Percentiles rank a stretch among this genome's conserved stretches.
Evolutionary conservation across 768 basidiomycete species (phyloP).

Genomic region (Trametes cingulata): DNA sequence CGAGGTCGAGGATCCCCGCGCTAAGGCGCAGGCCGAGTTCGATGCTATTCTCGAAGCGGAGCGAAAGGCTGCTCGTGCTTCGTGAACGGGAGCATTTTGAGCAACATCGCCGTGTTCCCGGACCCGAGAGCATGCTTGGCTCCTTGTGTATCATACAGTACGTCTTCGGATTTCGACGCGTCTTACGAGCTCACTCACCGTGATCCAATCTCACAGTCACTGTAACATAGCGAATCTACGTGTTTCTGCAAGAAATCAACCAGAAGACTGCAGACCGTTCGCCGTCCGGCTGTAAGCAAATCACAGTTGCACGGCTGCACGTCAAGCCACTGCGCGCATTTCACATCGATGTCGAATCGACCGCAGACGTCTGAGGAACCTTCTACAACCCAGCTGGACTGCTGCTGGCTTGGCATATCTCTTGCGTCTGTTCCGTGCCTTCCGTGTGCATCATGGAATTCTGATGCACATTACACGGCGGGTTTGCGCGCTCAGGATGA

Average conservation of each 20-base stretch:
- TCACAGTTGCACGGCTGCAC: not conserved
- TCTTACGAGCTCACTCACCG: too few species aligned
- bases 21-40: conserved; percentile 54
- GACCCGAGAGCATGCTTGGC: not conserved
- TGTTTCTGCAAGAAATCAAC: too few species aligned
- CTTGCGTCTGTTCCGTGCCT: too few species aligned
- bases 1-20: conserved; percentile 32
- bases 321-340: too few species aligned
- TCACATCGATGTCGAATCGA: too few species aligned
- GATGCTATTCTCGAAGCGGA: conserved; percentile 62
- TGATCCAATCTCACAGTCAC: not conserved
- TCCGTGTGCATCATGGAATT: not conserved
- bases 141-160: conserved; percentile 1
- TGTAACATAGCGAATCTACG: conserved; percentile 1
- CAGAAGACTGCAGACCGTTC: too few species aligned
- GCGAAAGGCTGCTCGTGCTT: conserved; percentile 37
- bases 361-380: not conserved
- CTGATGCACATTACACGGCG: not conserved
- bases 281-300: too few species aligned
- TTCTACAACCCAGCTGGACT: not conserved
- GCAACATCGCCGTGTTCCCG: too few species aligned
- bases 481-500: not conserved
- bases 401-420: not conserved
- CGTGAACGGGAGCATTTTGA: not conserved
- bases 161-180: conserved; percentile 1